Percentiles rank a stretch among this genome's conserved stretches.
Conservation (phyloP, 2,329 filamentous ascomycete genomes). For the Aschersonia sp. region DNA sequence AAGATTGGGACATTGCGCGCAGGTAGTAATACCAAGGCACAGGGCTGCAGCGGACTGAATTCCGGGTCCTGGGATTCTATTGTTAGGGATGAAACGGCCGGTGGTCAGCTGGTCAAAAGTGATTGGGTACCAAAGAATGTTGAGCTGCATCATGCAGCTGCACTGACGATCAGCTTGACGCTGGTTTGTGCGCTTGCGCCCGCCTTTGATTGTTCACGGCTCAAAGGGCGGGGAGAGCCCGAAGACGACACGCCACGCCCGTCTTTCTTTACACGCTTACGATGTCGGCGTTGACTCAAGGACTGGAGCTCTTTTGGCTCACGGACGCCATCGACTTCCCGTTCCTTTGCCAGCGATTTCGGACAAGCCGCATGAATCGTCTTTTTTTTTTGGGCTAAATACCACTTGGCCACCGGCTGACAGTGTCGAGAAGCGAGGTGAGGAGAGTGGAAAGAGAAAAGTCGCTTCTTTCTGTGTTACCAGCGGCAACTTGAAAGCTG, state of each 20-base stretch:
- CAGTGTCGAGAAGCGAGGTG: not conserved
- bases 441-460: not conserved
- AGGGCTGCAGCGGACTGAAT: slow-evolving; percentile 2
- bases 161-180: not conserved
- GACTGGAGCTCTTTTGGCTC: not conserved
- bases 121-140: no score
- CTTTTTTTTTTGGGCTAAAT: not conserved
- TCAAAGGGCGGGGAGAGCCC: not conserved
- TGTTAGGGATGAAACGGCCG: not conserved
- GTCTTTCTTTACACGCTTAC: not conserved
- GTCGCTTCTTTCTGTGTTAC: not conserved
- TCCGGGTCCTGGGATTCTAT: slow-evolving; percentile 1
- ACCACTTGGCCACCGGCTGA: not conserved
- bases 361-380: slow-evolving; percentile 1
- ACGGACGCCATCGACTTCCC: not conserved
- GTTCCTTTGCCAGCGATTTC: not conserved
- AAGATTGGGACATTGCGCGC: not conserved
- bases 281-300: not conserved
- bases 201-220: not conserved
- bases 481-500: not conserved
- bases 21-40: not conserved
- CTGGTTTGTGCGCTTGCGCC: not conserved
- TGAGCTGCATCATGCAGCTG: not conserved
- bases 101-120: not conserved
- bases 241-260: not conserved